Conservation (phyloP, 148 eudicot species). For the Simmondsia chinensis region DNA sequence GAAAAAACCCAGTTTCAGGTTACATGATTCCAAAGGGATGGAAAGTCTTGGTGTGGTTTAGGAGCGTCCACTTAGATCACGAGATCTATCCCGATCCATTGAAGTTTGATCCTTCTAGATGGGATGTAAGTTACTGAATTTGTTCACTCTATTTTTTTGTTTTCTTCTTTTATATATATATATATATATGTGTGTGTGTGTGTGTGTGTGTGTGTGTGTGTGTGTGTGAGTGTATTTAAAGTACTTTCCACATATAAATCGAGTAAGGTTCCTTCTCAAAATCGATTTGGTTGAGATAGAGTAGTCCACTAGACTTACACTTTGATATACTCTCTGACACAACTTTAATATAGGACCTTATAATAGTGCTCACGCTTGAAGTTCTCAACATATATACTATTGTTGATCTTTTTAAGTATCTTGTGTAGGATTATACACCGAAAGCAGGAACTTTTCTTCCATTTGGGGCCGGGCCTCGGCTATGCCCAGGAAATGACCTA, state of each 20-base stretch:
- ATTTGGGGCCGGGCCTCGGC: slow-evolving; percentile 70
- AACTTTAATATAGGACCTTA: not conserved
- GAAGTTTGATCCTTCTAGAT: slow-evolving; percentile 73
- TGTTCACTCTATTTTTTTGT: not conserved
- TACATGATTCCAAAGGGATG: slow-evolving; percentile 85
- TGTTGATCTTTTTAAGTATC: not conserved
- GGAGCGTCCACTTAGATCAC: slow-evolving; percentile 60
- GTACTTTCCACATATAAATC: too few relatives aligned
- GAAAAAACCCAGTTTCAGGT: slow-evolving; percentile 34
- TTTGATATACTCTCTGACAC: too few relatives aligned
- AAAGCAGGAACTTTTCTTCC: slow-evolving; percentile 78
- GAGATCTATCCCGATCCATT: slow-evolving; percentile 56
- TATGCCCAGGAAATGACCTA: slow-evolving; percentile 93
- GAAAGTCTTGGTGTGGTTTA: slow-evolving; percentile 79
- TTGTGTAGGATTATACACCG: slow-evolving; percentile 39
- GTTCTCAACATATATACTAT: not conserved
- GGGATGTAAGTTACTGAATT: slow-evolving; percentile 64
- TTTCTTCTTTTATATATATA: not conserved
- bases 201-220: too few relatives aligned
- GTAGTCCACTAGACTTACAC: too few relatives aligned
- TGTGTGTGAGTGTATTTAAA: too few relatives aligned
- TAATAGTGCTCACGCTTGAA: not conserved
- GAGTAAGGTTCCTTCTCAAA: too few relatives aligned
- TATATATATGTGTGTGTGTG: slow-evolving; percentile 13
- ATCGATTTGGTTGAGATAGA: too few relatives aligned